Evolutionary conservation across 2,329 filamentous ascomycete species (phyloP).

Genomic region (Geosmithia morbida): DNA sequence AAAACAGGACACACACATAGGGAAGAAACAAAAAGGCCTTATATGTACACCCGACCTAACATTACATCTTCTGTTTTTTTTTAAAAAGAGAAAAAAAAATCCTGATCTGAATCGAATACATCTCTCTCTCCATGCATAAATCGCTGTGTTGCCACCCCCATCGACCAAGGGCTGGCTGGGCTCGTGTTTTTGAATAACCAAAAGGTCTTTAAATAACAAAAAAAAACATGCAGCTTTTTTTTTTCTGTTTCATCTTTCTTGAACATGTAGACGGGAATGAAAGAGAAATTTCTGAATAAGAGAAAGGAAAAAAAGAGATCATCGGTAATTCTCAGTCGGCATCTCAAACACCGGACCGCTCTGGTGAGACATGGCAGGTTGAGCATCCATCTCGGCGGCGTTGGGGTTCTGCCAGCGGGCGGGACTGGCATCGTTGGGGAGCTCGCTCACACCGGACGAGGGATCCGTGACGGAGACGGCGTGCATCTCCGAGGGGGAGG

Average conservation of each 20-base stretch:
- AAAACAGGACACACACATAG: too few species aligned
- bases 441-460: slow-evolving; percentile 11
- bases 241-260: not conserved
- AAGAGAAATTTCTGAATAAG: too few species aligned
- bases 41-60: too few species aligned
- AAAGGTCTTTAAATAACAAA: too few species aligned
- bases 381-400: slow-evolving; percentile 24
- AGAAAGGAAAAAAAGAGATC: not conserved
- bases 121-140: too few species aligned
- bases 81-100: too few species aligned
- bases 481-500: slow-evolving; percentile 9
- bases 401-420: slow-evolving; percentile 18
- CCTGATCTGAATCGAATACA: too few species aligned
- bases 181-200: not conserved
- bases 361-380: slow-evolving; percentile 14
- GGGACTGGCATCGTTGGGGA: slow-evolving; percentile 14
- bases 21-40: too few species aligned
- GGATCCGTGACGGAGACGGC: not conserved
- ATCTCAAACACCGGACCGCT: slow-evolving; percentile 26
- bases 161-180: not conserved
- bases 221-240: not conserved
- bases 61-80: too few species aligned
- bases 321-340: slow-evolving; percentile 22
- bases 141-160: too few species aligned
- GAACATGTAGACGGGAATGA: not conserved